A percentile compares a stretch with the other conserved stretches of the same genome.
Conservation (phyloP, 2,329 filamentous ascomycete genomes). For the Penicillium sp. region DNA sequence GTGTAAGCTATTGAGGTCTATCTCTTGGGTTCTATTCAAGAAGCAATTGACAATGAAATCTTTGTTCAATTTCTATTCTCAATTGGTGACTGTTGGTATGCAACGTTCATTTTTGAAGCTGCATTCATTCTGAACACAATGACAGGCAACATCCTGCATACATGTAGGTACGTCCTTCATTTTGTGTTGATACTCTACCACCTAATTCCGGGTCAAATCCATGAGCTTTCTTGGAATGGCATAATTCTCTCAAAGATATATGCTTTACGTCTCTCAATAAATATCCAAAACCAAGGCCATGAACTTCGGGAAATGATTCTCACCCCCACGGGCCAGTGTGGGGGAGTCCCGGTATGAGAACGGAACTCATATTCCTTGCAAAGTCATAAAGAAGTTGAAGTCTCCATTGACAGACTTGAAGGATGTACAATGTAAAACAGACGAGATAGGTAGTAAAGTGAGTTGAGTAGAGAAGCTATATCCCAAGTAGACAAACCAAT, state of each 20-base stretch:
- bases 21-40: neutral
- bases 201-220: too few species aligned
- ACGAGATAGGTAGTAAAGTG: neutral
- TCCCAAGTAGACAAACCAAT: neutral
- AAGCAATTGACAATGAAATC: neutral
- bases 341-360: neutral
- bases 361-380: too few species aligned
- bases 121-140: neutral
- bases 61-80: neutral
- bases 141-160: too few species aligned
- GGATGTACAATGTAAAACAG: neutral
- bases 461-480: neutral
- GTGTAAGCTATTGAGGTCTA: neutral
- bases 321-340: neutral
- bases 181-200: too few species aligned
- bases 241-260: neutral
- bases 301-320: neutral
- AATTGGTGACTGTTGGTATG: neutral
- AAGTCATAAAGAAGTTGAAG: too few species aligned
- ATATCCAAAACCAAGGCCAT: neutral
- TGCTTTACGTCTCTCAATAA: neutral
- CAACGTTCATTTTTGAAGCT: neutral
- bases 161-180: too few species aligned
- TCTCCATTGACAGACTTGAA: neutral
- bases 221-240: too few species aligned